Evolutionary conservation across 441 rosid genomes (phyloP).

Genomic region (Brassica balearica): DNA sequence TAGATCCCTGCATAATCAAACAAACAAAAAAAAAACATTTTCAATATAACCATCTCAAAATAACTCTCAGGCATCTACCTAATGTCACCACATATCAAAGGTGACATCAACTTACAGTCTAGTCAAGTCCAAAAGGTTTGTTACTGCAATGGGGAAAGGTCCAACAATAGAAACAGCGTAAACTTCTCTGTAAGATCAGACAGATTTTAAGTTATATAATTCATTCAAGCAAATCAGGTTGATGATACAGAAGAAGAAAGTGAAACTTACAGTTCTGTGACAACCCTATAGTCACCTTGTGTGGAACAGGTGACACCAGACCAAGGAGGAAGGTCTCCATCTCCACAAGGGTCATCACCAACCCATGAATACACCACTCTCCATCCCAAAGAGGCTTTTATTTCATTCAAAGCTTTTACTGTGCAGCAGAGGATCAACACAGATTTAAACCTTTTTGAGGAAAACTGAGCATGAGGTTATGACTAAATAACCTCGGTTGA

Average conservation of each 20-base stretch:
- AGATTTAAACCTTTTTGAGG: neutral
- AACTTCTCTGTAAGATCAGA: conserved; percentile 63
- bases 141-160: conserved; percentile 79
- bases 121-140: conserved; percentile 74
- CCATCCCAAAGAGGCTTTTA: conserved; percentile 87
- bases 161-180: conserved; percentile 83
- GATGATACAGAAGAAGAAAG: conserved; percentile 4
- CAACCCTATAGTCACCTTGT: conserved; percentile 78
- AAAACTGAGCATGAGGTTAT: neutral
- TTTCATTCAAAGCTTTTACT: conserved; percentile 86
- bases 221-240: conserved; percentile 18
- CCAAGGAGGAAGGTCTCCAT: conserved; percentile 77
- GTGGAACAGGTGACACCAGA: conserved; percentile 81
- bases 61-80: conserved; percentile 1
- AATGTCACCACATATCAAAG: too few species aligned
- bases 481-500: neutral
- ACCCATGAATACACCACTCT: conserved; percentile 84
- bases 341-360: conserved; percentile 91
- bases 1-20: conserved; percentile 62
- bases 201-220: conserved; percentile 2
- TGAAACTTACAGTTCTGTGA: conserved; percentile 61
- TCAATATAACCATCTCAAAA: neutral
- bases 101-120: conserved; percentile 75
- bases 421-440: conserved; percentile 17
- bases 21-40: conserved; percentile 5